Base-by-base conservation (phyloP, 371 early-diverging fungal species). In the Actinomortierella ambigua region DNA sequence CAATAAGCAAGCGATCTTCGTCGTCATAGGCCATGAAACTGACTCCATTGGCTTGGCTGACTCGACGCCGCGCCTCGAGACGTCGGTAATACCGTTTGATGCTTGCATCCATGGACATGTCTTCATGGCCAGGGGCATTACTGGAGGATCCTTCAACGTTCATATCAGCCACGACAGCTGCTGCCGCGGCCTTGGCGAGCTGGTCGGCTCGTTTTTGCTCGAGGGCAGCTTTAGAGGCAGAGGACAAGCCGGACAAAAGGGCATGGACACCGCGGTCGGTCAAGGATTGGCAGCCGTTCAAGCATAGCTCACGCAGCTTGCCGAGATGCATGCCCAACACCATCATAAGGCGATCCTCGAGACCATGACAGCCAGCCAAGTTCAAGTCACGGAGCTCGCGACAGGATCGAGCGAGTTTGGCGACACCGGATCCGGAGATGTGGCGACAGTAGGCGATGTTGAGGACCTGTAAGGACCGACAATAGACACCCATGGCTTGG, bases 381-480 rank as follows among this genome's bases (percentile, higher is more conserved):
- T 79, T 82, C 7, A 86, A 42, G 50, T 79, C 62, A 3, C 63
- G 65, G 6, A 86, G 61, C 13, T 59, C 55, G 7, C 65, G 77
- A 59, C 81, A 82, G 27, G 76, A 63, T 27, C 65, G 53, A 0
- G 79, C 65, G 18, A 83, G 29, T 3, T 77, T 61, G 9, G 66
- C 63, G 1, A 82, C 53, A 5, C 83, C 86, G 1, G 63, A 50
- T 0, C 82, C 84, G 6, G 82, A 80, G 52, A 86, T 79, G 43
- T 85, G 81, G 8, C 79, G 69, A 52, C 86, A 86, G 84, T 85
- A 85, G 13, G 77, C 79, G 9, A 86, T 34, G 43, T 85, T 82
- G 3, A 86, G 68, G 39, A 64, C 66, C 40, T 80, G 77, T 3
- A 86, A 58, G 18, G 67, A 59, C 0, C 67, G 69, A 9, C 79